phyloP scores from a whole-genome alignment of 75 land plant species.

The Larix kaempferi region DNA sequence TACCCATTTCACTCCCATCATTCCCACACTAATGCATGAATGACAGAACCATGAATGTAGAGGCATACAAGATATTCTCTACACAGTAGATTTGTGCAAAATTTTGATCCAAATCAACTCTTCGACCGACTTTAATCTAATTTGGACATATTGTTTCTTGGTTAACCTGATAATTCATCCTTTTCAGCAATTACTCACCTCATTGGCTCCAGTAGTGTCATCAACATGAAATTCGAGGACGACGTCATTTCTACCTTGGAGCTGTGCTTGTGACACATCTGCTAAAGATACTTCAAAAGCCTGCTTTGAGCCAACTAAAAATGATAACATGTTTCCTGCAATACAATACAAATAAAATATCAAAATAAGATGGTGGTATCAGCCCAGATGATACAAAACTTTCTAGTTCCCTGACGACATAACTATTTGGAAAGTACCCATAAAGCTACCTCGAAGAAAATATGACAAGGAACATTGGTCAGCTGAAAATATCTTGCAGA shows the following conservation, averaged over 20 bases:
- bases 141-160: too few species aligned
- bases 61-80: too few species aligned
- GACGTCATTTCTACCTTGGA: slow-evolving; percentile 97
- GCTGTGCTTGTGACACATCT: slow-evolving; percentile 92
- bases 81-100: too few species aligned
- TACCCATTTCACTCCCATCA: too few species aligned
- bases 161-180: too few species aligned
- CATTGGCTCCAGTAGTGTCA: slow-evolving; percentile 97
- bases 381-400: background rate
- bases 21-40: too few species aligned
- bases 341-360: slow-evolving; percentile 7
- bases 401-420: background rate
- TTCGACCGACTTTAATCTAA: too few species aligned
- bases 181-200: slow-evolving; percentile 35
- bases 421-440: background rate
- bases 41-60: too few species aligned
- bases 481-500: too few species aligned
- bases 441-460: background rate
- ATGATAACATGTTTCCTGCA: slow-evolving; percentile 73
- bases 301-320: slow-evolving; percentile 72
- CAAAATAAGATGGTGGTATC: background rate
- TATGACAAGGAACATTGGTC: background rate
- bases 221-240: slow-evolving; percentile 94
- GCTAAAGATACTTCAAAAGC: slow-evolving; percentile 87
- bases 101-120: too few species aligned